Base-by-base conservation (phyloP, 2,329 filamentous ascomycete genomes). In the Xylaria sp. region DNA sequence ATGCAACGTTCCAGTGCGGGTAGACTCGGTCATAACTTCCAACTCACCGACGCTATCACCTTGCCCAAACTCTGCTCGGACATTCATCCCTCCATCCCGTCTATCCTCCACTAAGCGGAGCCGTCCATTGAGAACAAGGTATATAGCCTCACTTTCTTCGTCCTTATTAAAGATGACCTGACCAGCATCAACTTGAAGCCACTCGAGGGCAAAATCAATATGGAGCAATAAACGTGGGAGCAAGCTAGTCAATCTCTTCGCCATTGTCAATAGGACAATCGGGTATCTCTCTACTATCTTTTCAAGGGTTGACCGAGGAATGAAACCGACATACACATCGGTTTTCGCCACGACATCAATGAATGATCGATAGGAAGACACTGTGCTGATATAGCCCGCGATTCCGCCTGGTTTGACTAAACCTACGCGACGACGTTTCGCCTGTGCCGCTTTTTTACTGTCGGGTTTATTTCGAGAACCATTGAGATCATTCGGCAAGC, bases 271-370 rank as follows among this genome's bases (percentile, higher is more conserved):
- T 10, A 99, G 83, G 3, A 98, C 92, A 48, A 97, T 93, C 0
- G 96, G 96, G 77, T 98, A 96, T 73, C 90, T 91, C 73, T 99
- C 96, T 1, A 97, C 93, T 55, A 99, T 96, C 72, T 94, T 88
- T 78, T 99, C 96, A 32, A 99, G 85, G 0, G 94, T 92, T 0
- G 90, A 87, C 35, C 94, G 88, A 0, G 96, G 96, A 13, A 99
- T 83, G 73, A 99, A 99, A 0, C 96, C 96, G 16, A 99, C 96
- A 76, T 98, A 98, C 1, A 98, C 96, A 80, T 99, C 96, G 0
- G 97, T 99, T 82, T 98, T 98, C 2, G 96, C 97, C 44, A 95
- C 92, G 1, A 99, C 94, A 77, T 98, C 95, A 23, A 97, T 96
- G 78, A 98, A 98, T 0, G 96, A 99, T 29, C 96, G 87, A 78